Percentiles rank a stretch among this genome's conserved stretches.
phyloP scores from a whole-genome alignment of 1,284 basidiomycete species.

The Sporisorium exsertum region DNA sequence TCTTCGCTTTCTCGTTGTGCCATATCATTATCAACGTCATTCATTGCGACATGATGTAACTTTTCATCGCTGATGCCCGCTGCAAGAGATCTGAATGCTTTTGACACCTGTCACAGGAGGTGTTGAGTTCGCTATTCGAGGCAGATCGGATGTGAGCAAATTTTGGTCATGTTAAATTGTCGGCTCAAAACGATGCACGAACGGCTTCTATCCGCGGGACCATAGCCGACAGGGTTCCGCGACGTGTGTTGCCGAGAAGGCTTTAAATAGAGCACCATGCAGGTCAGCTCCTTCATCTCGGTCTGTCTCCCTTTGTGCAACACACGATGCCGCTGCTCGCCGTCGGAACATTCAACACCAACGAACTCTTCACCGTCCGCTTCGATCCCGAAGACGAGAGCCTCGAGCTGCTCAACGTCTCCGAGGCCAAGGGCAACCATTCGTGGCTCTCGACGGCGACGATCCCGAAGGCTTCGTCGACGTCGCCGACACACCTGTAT shows the following conservation, averaged over 20 bases:
- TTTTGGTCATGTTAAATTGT: background rate
- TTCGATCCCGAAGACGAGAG: slow-evolving; percentile 41
- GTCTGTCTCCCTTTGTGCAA: background rate
- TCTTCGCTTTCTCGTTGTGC: background rate
- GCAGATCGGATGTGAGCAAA: background rate
- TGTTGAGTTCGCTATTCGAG: background rate
- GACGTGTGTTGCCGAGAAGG: slow-evolving; percentile 9
- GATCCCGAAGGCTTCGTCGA: slow-evolving; percentile 1
- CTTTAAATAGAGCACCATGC: slow-evolving; percentile 15
- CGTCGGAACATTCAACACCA: slow-evolving; percentile 55
- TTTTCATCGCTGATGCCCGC: background rate
- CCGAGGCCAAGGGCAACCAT: slow-evolving; percentile 47
- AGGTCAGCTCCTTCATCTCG: background rate
- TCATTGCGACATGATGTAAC: background rate
- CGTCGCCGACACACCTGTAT: slow-evolving; percentile 32
- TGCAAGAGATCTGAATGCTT: background rate
- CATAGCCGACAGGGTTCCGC: slow-evolving; percentile 18
- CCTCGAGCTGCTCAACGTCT: slow-evolving; percentile 36
- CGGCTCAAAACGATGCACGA: no score
- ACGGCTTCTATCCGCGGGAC: slow-evolving; percentile 28
- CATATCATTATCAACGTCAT: no score
- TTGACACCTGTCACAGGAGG: background rate
- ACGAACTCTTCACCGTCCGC: slow-evolving; percentile 45
- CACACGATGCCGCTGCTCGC: slow-evolving; percentile 37
- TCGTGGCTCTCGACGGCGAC: slow-evolving; percentile 53